These are phyloP conservation scores for Paramecium octaurelia DNA, from an alignment of 73 alveolate genomes.

Conservation along the genomic window DNA sequence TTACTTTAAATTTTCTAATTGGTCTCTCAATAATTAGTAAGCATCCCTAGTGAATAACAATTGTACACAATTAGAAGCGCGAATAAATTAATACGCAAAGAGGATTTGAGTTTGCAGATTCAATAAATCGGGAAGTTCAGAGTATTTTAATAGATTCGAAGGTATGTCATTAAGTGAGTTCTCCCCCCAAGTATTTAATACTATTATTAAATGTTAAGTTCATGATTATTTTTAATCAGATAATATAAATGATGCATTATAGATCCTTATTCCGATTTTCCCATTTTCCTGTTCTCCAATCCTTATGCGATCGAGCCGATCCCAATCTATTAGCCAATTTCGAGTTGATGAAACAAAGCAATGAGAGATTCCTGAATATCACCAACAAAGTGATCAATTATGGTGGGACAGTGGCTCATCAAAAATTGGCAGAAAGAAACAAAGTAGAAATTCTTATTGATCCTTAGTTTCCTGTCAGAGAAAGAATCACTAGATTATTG, in stretches of 20 bases:
- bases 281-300: not conserved
- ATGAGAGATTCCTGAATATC: not conserved
- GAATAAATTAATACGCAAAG: not conserved
- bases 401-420: conserved; percentile 59
- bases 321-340: not conserved
- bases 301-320: not conserved
- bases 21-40: not conserved
- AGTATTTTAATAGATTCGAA: not conserved
- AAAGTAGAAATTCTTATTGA: not conserved
- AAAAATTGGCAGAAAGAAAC: conserved; percentile 61
- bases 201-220: not conserved
- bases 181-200: not conserved
- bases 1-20: not conserved
- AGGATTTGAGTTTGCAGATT: not conserved
- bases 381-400: conserved; percentile 27
- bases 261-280: not conserved
- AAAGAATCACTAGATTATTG: conserved; percentile 68
- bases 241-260: not conserved
- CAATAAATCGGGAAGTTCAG: too few relatives aligned
- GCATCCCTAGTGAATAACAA: not conserved
- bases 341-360: not conserved
- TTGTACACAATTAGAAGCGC: not conserved
- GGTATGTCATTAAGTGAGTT: not conserved
- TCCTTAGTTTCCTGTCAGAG: conserved; percentile 60
- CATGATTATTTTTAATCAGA: not conserved